These are phyloP conservation scores for Mycogone perniciosa DNA, from an alignment of 2,329 filamentous ascomycete genomes.

Conservation along the genomic window DNA sequence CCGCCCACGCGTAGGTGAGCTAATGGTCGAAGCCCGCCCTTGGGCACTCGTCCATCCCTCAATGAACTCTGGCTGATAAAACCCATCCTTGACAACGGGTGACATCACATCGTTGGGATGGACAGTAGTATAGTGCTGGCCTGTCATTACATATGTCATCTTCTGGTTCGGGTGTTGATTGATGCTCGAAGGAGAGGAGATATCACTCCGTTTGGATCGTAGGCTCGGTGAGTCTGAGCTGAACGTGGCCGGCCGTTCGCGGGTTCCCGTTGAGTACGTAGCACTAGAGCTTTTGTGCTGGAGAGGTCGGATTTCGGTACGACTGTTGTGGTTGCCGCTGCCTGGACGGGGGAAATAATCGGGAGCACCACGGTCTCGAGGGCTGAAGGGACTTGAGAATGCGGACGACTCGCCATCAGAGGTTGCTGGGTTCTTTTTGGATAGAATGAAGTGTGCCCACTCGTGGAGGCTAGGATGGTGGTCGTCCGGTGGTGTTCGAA, in stretches of 20 bases:
- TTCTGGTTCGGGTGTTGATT: conserved; percentile 34
- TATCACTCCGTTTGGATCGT: conserved; percentile 55
- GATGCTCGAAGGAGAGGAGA: conserved; percentile 52
- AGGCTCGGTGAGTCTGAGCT: conserved; percentile 55
- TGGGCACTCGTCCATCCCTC: conserved; percentile 57
- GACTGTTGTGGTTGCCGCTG: conserved; percentile 36
- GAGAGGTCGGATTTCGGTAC: conserved; percentile 28
- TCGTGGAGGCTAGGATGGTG: conserved; percentile 48
- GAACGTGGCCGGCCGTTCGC: conserved; percentile 45
- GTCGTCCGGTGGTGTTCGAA: conserved; percentile 49
- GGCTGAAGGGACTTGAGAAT: conserved; percentile 48
- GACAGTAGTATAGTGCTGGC: conserved; percentile 45
- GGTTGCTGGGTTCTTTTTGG: conserved; percentile 38
- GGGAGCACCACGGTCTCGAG: conserved; percentile 33
- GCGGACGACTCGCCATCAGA: conserved; percentile 47
- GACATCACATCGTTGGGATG: conserved; percentile 52
- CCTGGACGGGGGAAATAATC: conserved; percentile 39
- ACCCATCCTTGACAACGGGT: conserved; percentile 42
- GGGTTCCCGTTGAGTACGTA: conserved; percentile 39
- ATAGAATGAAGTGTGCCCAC: conserved; percentile 51
- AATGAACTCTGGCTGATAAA: conserved; percentile 49
- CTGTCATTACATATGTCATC: conserved; percentile 32
- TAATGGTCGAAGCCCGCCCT: conserved; percentile 51
- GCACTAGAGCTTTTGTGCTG: conserved; percentile 45
- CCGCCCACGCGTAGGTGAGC: conserved; percentile 49